These are phyloP conservation scores for Pelagophyceae sp. DNA, from an alignment of 352 stramenopile genomes.

Conservation along the genomic window DNA sequence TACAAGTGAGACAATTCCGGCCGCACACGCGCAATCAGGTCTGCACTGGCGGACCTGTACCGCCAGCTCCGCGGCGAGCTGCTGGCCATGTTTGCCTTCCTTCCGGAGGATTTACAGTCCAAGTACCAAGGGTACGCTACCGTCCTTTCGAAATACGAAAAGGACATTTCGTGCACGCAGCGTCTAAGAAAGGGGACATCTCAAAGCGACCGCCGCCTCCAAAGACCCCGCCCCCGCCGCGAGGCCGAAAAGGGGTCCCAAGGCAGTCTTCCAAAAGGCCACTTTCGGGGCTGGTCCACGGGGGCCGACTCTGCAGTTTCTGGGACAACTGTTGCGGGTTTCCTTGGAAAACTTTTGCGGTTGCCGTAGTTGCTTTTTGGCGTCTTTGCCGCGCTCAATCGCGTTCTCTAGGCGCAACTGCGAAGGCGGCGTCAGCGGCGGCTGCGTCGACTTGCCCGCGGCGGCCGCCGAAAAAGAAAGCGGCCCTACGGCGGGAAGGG, in stretches of 20 bases:
- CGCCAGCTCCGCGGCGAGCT: not conserved
- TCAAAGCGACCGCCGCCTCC: no score
- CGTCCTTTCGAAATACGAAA: not conserved
- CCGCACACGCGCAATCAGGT: no score
- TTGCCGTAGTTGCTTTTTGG: not conserved
- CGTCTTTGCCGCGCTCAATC: no score
- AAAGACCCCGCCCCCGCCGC: no score
- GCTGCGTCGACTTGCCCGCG: not conserved
- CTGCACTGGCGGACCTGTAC: slow-evolving; percentile 15
- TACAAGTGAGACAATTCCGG: no score
- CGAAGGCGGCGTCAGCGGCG: not conserved
- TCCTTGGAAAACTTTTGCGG: no score
- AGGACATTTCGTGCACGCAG: not conserved
- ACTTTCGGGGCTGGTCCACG: no score
- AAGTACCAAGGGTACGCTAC: not conserved
- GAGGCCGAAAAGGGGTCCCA: no score
- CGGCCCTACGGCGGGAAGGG: not conserved
- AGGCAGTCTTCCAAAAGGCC: no score
- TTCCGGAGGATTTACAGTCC: not conserved
- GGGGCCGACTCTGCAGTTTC: no score
- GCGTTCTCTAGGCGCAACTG: not conserved
- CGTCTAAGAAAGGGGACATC: no score
- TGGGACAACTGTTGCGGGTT: no score
- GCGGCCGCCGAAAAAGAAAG: not conserved
- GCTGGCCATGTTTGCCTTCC: not conserved